Conservation (phyloP, 1,284 basidiomycete species). For the Melampsora americana region DNA sequence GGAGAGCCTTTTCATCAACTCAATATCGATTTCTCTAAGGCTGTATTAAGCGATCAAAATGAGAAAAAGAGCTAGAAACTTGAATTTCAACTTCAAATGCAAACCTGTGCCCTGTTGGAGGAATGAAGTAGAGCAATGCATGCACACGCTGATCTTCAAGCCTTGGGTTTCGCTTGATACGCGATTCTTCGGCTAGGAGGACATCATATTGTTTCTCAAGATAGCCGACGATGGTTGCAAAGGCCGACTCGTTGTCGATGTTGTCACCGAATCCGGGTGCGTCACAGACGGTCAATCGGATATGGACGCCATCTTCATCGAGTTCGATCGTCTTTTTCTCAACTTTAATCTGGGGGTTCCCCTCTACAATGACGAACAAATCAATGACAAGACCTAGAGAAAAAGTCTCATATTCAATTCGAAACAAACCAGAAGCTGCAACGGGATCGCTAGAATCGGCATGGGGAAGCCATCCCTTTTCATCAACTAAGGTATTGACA, state of each 20-base stretch:
- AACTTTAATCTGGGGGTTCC: constrained; percentile 53
- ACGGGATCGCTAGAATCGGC: constrained; percentile 39
- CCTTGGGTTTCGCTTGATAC: constrained; percentile 98
- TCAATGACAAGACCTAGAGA: background rate
- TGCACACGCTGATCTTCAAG: constrained; percentile 95
- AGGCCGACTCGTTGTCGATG: constrained; percentile 93
- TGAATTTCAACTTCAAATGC: background rate
- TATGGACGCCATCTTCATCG: constrained; percentile 96
- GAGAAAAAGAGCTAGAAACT: background rate
- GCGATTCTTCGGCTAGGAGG: constrained; percentile 95
- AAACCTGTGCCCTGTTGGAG: constrained; percentile 75
- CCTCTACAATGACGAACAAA: constrained; percentile 49
- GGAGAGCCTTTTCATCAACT: constrained; percentile 92
- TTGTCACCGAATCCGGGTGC: constrained; percentile 99
- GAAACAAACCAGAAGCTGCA: constrained; percentile 31
- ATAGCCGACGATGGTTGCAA: constrained; percentile 72
- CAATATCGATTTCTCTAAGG: constrained; percentile 97
- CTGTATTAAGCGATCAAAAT: background rate
- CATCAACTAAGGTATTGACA: constrained; percentile 77
- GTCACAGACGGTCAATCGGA: constrained; percentile 96
- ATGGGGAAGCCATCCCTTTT: constrained; percentile 42
- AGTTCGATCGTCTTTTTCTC: constrained; percentile 62
- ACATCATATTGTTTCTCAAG: constrained; percentile 99
- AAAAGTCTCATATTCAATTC: background rate
- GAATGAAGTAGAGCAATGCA: constrained; percentile 95